phyloP scores from a whole-genome alignment of 169 alveolate genomes.

The Plasmodium coatneyi region DNA sequence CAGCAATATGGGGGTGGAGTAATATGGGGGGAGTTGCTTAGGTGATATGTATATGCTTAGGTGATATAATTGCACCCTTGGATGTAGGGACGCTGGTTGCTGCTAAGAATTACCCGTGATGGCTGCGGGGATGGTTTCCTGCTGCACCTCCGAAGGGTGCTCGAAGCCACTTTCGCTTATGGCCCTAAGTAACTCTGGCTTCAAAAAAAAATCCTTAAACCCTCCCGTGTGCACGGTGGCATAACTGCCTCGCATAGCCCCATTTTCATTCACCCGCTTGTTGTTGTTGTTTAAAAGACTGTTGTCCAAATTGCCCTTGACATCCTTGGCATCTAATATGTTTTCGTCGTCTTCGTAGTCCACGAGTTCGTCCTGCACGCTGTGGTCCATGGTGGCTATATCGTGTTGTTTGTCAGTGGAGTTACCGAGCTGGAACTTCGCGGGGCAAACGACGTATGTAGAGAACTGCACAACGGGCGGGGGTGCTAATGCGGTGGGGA shows the following conservation, averaged over 20 bases:
- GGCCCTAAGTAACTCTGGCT: slow-evolving; percentile 96
- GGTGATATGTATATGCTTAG: no score
- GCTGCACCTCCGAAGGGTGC: slow-evolving; percentile 99
- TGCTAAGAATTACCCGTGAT: slow-evolving; percentile 90
- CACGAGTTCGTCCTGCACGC: slow-evolving; percentile 84
- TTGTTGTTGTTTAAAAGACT: slow-evolving; percentile 77
- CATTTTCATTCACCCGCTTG: slow-evolving; percentile 78
- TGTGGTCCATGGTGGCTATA: slow-evolving; percentile 77
- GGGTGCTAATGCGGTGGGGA: background rate
- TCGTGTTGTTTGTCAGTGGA: background rate
- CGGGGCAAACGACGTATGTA: background rate
- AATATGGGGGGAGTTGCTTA: background rate
- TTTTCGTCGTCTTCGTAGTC: slow-evolving; percentile 87
- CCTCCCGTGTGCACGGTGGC: slow-evolving; percentile 94
- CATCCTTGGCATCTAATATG: slow-evolving; percentile 76
- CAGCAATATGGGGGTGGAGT: background rate
- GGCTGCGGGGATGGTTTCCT: slow-evolving; percentile 99
- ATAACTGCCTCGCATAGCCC: slow-evolving; percentile 90
- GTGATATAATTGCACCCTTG: background rate
- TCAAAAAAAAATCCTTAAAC: slow-evolving; percentile 96
- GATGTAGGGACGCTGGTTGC: background rate
- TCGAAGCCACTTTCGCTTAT: slow-evolving; percentile 99
- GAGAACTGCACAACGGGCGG: background rate
- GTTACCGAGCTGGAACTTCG: background rate
- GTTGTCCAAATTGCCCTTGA: slow-evolving; percentile 27